phyloP scores from a whole-genome alignment of 2,329 filamentous ascomycete species.

The Sporothrix curviconia region DNA sequence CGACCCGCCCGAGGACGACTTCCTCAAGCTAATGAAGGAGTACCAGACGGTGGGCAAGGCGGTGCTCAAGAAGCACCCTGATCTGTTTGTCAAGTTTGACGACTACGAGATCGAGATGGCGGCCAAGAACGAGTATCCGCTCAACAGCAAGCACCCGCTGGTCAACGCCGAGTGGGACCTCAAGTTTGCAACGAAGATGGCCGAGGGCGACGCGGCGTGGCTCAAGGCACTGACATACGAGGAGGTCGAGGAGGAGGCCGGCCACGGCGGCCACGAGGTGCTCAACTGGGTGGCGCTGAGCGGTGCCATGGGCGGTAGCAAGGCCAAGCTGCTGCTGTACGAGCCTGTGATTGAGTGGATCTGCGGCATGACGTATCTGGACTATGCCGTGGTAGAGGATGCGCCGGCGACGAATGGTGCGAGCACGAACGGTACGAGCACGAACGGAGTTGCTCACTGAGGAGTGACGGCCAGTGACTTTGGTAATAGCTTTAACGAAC shows the following conservation, averaged over 20 bases:
- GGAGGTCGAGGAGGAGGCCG: constrained; percentile 19
- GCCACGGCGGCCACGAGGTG: constrained; percentile 19
- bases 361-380: constrained; percentile 19
- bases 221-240: constrained; percentile 16
- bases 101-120: constrained; percentile 20
- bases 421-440: background rate
- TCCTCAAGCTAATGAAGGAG: constrained; percentile 20
- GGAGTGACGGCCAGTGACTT: too few relatives aligned
- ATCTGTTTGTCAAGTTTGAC: constrained; percentile 18
- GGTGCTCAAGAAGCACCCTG: constrained; percentile 14
- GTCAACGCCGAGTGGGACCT: constrained; percentile 19
- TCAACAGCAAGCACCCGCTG: constrained; percentile 19
- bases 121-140: constrained; percentile 19
- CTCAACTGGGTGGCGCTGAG: constrained; percentile 19
- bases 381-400: constrained; percentile 7
- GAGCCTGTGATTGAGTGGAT: constrained; percentile 19
- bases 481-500: too few relatives aligned
- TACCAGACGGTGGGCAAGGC: constrained; percentile 19
- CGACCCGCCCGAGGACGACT: constrained; percentile 18
- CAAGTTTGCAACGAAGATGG: constrained; percentile 13
- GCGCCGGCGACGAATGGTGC: background rate
- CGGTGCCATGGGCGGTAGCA: constrained; percentile 16
- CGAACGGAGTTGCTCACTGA: background rate
- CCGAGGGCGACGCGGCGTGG: constrained; percentile 14
- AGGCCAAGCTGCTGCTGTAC: constrained; percentile 18